Evolutionary conservation across 345 rosid genomes (phyloP).

Genomic region (Hibiscus trionum): DNA sequence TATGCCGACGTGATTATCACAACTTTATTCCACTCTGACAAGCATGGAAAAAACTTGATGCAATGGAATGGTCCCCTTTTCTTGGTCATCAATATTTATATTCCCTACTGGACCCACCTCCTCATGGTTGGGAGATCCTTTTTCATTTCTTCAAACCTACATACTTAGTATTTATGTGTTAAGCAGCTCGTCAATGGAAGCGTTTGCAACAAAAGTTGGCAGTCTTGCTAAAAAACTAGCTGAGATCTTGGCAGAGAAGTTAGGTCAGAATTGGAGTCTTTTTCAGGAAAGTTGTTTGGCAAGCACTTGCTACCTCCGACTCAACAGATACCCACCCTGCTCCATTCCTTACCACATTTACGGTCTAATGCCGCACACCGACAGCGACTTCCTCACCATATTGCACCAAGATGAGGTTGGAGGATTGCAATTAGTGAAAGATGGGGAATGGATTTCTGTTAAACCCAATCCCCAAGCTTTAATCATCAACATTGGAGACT

Average conservation of each 20-base stretch:
- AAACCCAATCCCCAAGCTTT: slow-evolving; percentile 62
- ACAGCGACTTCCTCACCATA: slow-evolving; percentile 90
- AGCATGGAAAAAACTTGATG: too few species aligned
- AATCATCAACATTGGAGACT: slow-evolving; percentile 79
- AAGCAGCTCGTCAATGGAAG: slow-evolving; percentile 56
- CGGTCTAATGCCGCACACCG: slow-evolving; percentile 92
- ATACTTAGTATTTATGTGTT: neutral
- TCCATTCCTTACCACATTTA: slow-evolving; percentile 38
- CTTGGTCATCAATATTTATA: too few species aligned
- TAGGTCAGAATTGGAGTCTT: slow-evolving; percentile 46
- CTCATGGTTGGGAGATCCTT: neutral
- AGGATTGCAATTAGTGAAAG: slow-evolving; percentile 75
- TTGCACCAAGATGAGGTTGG: slow-evolving; percentile 84
- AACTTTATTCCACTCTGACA: too few species aligned
- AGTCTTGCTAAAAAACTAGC: slow-evolving; percentile 55
- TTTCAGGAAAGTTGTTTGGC: slow-evolving; percentile 56
- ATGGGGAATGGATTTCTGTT: slow-evolving; percentile 75
- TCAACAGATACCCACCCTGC: slow-evolving; percentile 88
- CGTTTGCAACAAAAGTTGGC: slow-evolving; percentile 52
- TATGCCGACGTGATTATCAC: too few species aligned
- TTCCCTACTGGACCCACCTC: slow-evolving; percentile 6
- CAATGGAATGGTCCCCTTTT: too few species aligned
- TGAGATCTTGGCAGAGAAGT: slow-evolving; percentile 54
- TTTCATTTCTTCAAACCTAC: neutral
- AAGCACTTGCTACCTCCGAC: slow-evolving; percentile 70